Base-by-base conservation (phyloP, 768 basidiomycete genomes). In the Termitomyces sp. region DNA sequence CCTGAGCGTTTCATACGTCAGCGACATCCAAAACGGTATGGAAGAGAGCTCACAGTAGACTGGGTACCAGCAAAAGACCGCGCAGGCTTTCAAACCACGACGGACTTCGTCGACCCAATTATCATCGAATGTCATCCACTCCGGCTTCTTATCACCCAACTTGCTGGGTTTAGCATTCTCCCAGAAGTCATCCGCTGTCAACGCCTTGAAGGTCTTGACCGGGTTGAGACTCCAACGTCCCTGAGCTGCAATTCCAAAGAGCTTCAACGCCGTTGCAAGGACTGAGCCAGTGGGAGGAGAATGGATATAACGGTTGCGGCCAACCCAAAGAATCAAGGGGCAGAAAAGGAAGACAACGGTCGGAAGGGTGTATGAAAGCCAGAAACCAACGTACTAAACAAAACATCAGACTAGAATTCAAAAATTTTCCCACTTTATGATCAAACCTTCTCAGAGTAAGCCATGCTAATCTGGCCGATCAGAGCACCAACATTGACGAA, bases 91-190 rank as follows among this genome's bases (percentile, higher is more conserved):
- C 66, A 90, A 68, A 1, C 87, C 88, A 52, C 89, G 80, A 49
- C 75, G 73, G 40, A 90, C 81, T 63, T 92, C 89, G 47, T 90
- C 88, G 17, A 92, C 87, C 86, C 88, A 91, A 48, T 75, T 65
- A 65, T 91, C 90, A 61, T 91, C 88, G 59, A 83, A 91, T 5
- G 72, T 84, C 87, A 90, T 90, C 89, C 88, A 90, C 4, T 32
- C 23, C 0, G 87, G 89, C 45, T 73, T 79, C 40, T 69, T 70
- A 27, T 72, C 70, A 0, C 68, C 79, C 1, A 77, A 69, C 35
- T 74, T 74, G 63, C 85, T 87, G 0, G 89, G 90, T 68, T 88
- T 89, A 3, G 75, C 86, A 41, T 60, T 71, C 41, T 90, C 87
- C 88, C 87, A 91, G 75, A 90, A 89, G 60, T 83, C 84, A 17